Evolutionary conservation across 352 stramenopile genomes (phyloP).

Genomic region (Pythium phragmitis): DNA sequence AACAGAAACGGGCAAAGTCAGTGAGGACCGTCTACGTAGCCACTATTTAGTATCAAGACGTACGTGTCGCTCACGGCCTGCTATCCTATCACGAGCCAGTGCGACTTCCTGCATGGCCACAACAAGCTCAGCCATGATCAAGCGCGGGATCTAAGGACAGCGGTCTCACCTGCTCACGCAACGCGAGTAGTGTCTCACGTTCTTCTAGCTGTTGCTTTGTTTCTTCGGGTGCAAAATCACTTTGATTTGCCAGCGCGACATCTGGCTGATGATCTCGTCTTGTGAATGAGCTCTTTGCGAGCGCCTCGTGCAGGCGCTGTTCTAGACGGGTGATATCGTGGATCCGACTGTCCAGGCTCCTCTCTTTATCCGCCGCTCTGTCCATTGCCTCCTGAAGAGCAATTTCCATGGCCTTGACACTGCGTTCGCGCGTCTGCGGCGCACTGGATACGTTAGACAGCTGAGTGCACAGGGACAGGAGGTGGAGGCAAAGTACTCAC

Average conservation of each 20-base stretch:
- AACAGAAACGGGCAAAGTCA: background rate
- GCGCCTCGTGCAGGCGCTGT: conserved; percentile 41
- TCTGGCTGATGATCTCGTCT: background rate
- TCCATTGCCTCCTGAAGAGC: conserved; percentile 37
- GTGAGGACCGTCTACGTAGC: background rate
- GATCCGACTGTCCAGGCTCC: conserved; percentile 35
- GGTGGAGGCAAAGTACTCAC: conserved; percentile 5
- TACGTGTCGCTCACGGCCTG: conserved; percentile 8
- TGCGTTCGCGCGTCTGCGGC: conserved; percentile 36
- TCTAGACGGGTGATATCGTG: conserved; percentile 44
- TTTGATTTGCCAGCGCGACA: background rate
- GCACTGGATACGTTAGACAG: background rate
- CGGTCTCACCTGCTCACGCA: background rate
- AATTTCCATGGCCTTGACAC: conserved; percentile 30
- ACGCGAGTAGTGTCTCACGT: background rate
- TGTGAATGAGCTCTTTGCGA: conserved; percentile 9
- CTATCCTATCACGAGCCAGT: conserved; percentile 2
- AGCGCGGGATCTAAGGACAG: background rate
- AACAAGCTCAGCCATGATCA: background rate
- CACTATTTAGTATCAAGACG: background rate
- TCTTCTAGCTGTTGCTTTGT: background rate
- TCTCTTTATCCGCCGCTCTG: conserved; percentile 35
- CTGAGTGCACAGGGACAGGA: too few species aligned
- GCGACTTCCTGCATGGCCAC: background rate
- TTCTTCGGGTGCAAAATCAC: background rate